Percentiles rank a stretch among this genome's conserved stretches.
Evolutionary conservation across 164 flowering plant species (phyloP).

Genomic region (Echeveria elegans): DNA sequence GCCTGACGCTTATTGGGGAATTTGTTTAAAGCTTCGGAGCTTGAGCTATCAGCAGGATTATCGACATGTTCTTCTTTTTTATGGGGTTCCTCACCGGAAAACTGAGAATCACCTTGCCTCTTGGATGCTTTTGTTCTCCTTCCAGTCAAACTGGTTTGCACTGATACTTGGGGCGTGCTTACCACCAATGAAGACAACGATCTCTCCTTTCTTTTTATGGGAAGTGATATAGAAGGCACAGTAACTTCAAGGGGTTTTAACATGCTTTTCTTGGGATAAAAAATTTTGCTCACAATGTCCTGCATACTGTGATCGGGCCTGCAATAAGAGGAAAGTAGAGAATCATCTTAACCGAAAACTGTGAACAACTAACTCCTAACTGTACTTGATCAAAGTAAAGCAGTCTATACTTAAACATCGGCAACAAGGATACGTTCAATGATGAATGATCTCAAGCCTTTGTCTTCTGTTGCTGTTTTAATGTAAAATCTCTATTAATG

Average conservation of each 20-base stretch:
- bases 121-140: constrained; percentile 69
- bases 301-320: constrained; percentile 93
- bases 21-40: constrained; percentile 51
- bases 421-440: neutral
- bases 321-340: constrained; percentile 11
- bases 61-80: constrained; percentile 50
- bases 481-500: neutral
- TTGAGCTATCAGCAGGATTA: constrained; percentile 42
- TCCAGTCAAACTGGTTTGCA: constrained; percentile 64
- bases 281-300: constrained; percentile 77
- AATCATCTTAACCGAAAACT: neutral
- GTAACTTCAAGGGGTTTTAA: constrained; percentile 47
- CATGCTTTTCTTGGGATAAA: constrained; percentile 60
- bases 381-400: neutral
- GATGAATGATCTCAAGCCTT: neutral
- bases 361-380: neutral
- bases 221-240: constrained; percentile 40
- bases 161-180: constrained; percentile 50
- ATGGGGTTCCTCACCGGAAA: constrained; percentile 31
- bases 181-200: constrained; percentile 63
- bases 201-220: constrained; percentile 70
- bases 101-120: constrained; percentile 47
- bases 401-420: neutral
- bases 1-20: constrained; percentile 49
- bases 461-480: neutral